Evolutionary conservation across 257 asterid genomes (phyloP), one percentile per base, ranked within the genome.

Genomic region (Thymus mandschuricus): DNA sequence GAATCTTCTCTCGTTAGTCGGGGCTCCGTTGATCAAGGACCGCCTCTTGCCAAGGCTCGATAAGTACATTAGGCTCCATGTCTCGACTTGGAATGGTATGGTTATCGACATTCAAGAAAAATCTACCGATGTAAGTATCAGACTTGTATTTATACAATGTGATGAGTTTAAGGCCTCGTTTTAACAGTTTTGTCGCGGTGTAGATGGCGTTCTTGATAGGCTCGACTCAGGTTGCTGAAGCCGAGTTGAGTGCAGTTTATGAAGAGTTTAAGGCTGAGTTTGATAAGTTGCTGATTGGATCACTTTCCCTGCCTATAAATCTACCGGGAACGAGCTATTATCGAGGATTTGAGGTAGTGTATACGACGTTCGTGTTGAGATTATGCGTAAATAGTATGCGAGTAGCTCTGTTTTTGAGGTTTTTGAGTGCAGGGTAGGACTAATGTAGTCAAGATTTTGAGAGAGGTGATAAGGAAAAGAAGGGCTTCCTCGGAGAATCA

Each of bases 291-390:
- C 54, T 74, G 0, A 33, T 66, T 6, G 96, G 96, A 58, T 75
- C 97, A 9, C 75, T 90, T 44, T 88, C 96, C n/a, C 83, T 90
- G 7, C 93, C 97, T 43, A 80, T 90, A 48, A 77, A 90, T 29
- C 73, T 88, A 28, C 97, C 93, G 0, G 87, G 84, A 57, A 85
- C 96, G 45, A 85, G 79, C 11, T 90, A 85, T 59, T 75, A 76
- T 11, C 76, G 73, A 1, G 93, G 91, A 45, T 61, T 84, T 57
- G 69, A 84, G 92, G 96, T 73, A 44, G 27, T 10, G 1, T 51
- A 3, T 55, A 29, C 10, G 8, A n/a, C 13, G 54, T 49, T 12
- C 3, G 15, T 49, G 27, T 50, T 12, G 28, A 8, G 13, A 15
- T n/a, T 3, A 2, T 8, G 28, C 4, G 12, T 8, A 1, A 0